Conservation (phyloP, 2,329 filamentous ascomycete species). For the Alternaria angustiovoidea region DNA sequence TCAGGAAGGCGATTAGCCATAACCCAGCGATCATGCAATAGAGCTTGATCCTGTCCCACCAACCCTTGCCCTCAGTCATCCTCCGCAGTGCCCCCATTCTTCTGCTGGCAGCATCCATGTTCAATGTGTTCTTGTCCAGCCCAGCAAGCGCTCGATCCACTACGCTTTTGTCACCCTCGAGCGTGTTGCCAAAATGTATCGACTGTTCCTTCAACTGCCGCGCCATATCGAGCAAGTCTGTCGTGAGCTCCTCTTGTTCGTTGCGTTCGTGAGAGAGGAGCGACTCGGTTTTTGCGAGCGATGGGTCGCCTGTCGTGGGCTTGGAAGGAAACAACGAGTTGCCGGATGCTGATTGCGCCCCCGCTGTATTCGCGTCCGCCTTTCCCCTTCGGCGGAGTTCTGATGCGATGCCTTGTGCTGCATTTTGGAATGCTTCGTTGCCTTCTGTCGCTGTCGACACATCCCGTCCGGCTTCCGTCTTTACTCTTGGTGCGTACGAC, state of each 20-base stretch:
- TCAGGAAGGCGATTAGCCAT: slow-evolving; percentile 77
- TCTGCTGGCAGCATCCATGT: slow-evolving; percentile 78
- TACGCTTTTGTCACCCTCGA: slow-evolving; percentile 78
- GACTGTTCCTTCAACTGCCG: slow-evolving; percentile 78
- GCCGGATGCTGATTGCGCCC: slow-evolving; percentile 38
- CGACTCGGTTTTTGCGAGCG: slow-evolving; percentile 62
- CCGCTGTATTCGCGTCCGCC: slow-evolving; percentile 25
- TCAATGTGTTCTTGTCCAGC: slow-evolving; percentile 76
- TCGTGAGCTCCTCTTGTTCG: slow-evolving; percentile 84
- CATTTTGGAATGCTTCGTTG: slow-evolving; percentile 45
- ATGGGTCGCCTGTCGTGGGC: slow-evolving; percentile 32
- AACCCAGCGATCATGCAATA: slow-evolving; percentile 85
- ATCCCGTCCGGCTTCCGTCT: slow-evolving; percentile 45
- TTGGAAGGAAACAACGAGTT: slow-evolving; percentile 54
- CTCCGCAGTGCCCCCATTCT: slow-evolving; percentile 78
- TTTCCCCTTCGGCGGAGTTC: slow-evolving; percentile 45
- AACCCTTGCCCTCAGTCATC: slow-evolving; percentile 89
- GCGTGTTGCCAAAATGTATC: slow-evolving; percentile 71
- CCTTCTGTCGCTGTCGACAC: slow-evolving; percentile 35
- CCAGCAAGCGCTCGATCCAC: slow-evolving; percentile 75
- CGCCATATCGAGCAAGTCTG: slow-evolving; percentile 83
- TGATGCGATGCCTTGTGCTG: slow-evolving; percentile 45
- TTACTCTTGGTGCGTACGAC: slow-evolving; percentile 53
- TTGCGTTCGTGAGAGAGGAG: slow-evolving; percentile 77
- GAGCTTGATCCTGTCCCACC: slow-evolving; percentile 83